Evolutionary conservation across 148 eudicot genomes (phyloP), one percentile per base, ranked within the genome.

Genomic region (Cornus suecica): DNA sequence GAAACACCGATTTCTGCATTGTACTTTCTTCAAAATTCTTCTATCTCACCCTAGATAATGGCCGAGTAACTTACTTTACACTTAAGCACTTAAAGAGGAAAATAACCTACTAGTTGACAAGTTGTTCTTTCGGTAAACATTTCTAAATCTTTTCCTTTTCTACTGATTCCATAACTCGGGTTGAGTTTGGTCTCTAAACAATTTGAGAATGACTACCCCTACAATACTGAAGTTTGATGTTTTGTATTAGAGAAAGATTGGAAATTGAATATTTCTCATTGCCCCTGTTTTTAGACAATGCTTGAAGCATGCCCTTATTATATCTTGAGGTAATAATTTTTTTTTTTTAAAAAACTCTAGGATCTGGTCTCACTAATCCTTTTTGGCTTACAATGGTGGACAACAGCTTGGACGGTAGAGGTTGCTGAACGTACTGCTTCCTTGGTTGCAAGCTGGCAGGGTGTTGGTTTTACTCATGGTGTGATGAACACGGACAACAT

Each of bases 401-500:
- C 30, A 62, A 78, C 88, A 96, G 99, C 99, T 77, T 96, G 99
- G 99, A 95, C 90, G 22, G 99, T 93, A 78, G 99, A 93, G 84
- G 92, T 96, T 84, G 98, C 98, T 74, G 99, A 96, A 83, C 94
- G 89, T 72, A 96, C 99, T 73, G 99, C 99, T 75, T 90, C 94
- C 83, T 82, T 93, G 87, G 73, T 96, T 80, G 98, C 98, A 32
- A 76, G 91, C 45, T 96, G 99, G 99, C 99, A 96, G 88, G 99
- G 99, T 65, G 99, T 96, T 76, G 99, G 99, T 65, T 96, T 96
- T 84, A 96, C 99, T 15, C 99, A 96, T 81, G 99, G 99, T 34
- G 99, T 96, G 84, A 81, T 96, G 81, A 96, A 96, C 83, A 96
- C 99, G 0, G 99, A 96, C 84, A 96, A 96, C 81, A 96, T 96